Conservation (phyloP, 2,329 filamentous ascomycete genomes). For the Aspergillus neotritici region DNA sequence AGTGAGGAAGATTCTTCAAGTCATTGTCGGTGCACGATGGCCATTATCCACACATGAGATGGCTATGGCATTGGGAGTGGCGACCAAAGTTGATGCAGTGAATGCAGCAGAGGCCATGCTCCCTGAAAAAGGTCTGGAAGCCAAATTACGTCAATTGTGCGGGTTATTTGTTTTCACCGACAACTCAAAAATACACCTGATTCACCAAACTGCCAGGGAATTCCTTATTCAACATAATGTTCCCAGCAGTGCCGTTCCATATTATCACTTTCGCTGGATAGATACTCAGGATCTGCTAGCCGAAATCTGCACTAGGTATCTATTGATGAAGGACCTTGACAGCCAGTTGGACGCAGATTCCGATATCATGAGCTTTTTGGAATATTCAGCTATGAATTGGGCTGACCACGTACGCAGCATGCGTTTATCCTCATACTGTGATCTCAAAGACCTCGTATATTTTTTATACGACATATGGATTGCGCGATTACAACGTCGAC, state of each 20-base stretch:
- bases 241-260: too few species aligned
- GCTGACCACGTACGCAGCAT: not conserved
- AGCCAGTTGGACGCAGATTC: not conserved
- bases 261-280: too few species aligned
- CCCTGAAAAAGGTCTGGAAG: not conserved
- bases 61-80: constrained; percentile 10
- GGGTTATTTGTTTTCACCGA: constrained; percentile 14
- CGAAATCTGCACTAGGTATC: not conserved
- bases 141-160: not conserved
- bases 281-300: not conserved
- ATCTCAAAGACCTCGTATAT: not conserved
- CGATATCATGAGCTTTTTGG: not conserved
- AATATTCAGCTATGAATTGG: constrained; percentile 1
- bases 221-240: not conserved
- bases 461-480: not conserved
- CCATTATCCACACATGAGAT: constrained; percentile 12
- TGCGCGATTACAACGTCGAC: not conserved
- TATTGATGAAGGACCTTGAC: not conserved
- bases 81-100: not conserved
- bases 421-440: not conserved
- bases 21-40: constrained; percentile 12
- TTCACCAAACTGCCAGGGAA: constrained; percentile 14
- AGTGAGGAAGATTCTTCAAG: constrained; percentile 8
- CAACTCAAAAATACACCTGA: constrained; percentile 14
- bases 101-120: not conserved